Conservation (phyloP, 2,329 filamentous ascomycete genomes). For the Aspergillus glaucus region DNA sequence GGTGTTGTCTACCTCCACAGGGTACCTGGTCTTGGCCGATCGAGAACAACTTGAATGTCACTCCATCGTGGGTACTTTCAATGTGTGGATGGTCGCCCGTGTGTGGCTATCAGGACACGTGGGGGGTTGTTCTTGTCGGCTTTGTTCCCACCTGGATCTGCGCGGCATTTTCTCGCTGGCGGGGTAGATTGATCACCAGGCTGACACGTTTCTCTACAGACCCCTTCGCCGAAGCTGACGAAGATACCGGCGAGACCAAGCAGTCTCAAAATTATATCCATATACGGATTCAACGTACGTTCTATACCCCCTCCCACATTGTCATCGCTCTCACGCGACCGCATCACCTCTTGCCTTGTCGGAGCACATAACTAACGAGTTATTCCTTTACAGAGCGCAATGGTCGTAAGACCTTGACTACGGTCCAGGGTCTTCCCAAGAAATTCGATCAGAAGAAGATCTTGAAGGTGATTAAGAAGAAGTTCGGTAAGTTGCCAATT, state of each 20-base stretch:
- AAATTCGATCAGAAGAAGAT: conserved; percentile 99
- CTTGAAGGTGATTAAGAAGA: conserved; percentile 99
- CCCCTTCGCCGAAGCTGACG: conserved; percentile 99
- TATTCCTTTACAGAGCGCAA: conserved; percentile 70
- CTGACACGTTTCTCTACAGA: conserved; percentile 53
- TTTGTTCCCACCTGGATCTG: conserved; percentile 4
- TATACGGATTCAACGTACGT: conserved; percentile 98
- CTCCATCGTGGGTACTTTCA: not conserved
- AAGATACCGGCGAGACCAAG: conserved; percentile 93
- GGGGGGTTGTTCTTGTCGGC: not conserved
- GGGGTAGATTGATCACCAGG: conserved; percentile 32
- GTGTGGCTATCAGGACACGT: not conserved
- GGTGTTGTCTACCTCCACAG: not conserved
- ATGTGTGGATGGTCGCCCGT: not conserved
- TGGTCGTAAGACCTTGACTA: conserved; percentile 99
- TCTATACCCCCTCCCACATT: conserved; percentile 2
- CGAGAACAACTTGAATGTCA: not conserved
- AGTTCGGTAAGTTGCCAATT: conserved; percentile 63
- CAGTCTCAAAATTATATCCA: conserved; percentile 98
- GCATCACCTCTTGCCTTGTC: not conserved
- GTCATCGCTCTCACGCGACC: not conserved
- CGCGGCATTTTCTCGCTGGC: conserved; percentile 16
- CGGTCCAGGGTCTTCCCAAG: conserved; percentile 96
- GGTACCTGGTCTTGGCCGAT: not conserved
- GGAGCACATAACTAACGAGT: conserved; percentile 16